phyloP scores from a whole-genome alignment of 2,329 filamentous ascomycete species.

The Penicillium vulpinum region DNA sequence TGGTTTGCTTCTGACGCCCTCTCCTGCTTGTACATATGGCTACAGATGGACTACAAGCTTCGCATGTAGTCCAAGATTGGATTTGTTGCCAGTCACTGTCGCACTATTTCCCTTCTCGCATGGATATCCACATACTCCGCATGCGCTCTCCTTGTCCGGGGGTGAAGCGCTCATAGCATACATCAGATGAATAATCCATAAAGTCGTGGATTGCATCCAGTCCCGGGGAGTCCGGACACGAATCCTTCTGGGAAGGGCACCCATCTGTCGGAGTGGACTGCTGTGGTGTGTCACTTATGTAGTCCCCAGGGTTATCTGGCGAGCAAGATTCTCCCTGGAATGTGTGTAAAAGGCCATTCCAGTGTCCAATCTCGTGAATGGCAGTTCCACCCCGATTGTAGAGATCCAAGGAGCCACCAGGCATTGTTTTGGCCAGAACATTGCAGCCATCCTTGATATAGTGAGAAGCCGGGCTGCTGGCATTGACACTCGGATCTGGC shows the following conservation, averaged over 20 bases:
- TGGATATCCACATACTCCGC: conserved; percentile 52
- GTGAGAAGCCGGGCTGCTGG: conserved; percentile 34
- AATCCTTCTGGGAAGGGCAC: conserved; percentile 54
- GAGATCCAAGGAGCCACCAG: conserved; percentile 50
- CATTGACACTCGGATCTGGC: conserved; percentile 42
- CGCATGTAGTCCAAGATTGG: too few relatives aligned
- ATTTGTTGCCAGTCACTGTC: background rate
- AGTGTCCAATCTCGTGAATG: conserved; percentile 51
- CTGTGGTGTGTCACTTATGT: conserved; percentile 47
- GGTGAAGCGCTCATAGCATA: conserved; percentile 57
- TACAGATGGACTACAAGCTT: background rate
- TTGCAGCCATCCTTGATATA: conserved; percentile 60
- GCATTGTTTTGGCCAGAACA: conserved; percentile 58
- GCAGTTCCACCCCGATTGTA: conserved; percentile 52
- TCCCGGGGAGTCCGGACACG: conserved; percentile 49
- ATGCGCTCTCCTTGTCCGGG: conserved; percentile 52
- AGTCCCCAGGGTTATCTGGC: conserved; percentile 40
- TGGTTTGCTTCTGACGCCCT: background rate
- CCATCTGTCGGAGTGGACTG: conserved; percentile 59
- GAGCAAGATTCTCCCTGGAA: conserved; percentile 45
- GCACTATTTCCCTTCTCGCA: conserved; percentile 38
- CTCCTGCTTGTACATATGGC: background rate
- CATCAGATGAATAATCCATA: conserved; percentile 61
- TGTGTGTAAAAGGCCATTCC: conserved; percentile 49
- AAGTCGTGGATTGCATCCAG: conserved; percentile 59